Evolutionary conservation across 78 protist genomes (phyloP).

Genomic region (Dictyostelium citrinum): DNA sequence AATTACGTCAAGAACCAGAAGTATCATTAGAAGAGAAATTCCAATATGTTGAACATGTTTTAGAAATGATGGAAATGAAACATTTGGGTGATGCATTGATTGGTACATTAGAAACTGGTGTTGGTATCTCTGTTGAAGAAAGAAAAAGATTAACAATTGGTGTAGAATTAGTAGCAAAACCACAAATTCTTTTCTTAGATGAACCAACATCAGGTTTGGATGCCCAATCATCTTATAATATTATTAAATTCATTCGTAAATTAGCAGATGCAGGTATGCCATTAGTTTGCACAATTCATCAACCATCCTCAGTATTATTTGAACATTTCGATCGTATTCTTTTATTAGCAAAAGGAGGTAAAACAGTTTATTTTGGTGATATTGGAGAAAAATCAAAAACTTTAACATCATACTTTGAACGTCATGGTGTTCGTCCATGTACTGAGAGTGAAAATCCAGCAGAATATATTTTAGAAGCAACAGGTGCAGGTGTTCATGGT

Average conservation of each 20-base stretch:
- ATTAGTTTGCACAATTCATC: conserved; percentile 75
- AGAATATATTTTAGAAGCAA: conserved; percentile 75
- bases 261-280: conserved; percentile 80
- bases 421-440: conserved; percentile 52
- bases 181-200: conserved; percentile 38
- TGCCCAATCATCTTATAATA: conserved; percentile 73
- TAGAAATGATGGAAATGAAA: conserved; percentile 77
- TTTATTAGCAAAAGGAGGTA: conserved; percentile 76
- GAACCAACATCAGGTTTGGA: conserved; percentile 69
- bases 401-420: conserved; percentile 38
- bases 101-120: conserved; percentile 68
- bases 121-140: conserved; percentile 73
- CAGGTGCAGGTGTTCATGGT: conserved; percentile 75
- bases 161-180: conserved; percentile 77
- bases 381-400: conserved; percentile 48
- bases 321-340: conserved; percentile 74
- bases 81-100: conserved; percentile 77
- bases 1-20: conserved; percentile 37
- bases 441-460: conserved; percentile 77
- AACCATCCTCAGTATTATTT: conserved; percentile 76
- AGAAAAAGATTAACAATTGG: conserved; percentile 80
- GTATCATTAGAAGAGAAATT: conserved; percentile 48
- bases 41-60: conserved; percentile 44
- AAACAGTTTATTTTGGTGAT: conserved; percentile 80
- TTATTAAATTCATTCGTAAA: conserved; percentile 59